A percentile compares a stretch with the other conserved stretches of the same genome.
Evolutionary conservation across 129 eudicot species (phyloP).

Genomic region (Silybum marianum): DNA sequence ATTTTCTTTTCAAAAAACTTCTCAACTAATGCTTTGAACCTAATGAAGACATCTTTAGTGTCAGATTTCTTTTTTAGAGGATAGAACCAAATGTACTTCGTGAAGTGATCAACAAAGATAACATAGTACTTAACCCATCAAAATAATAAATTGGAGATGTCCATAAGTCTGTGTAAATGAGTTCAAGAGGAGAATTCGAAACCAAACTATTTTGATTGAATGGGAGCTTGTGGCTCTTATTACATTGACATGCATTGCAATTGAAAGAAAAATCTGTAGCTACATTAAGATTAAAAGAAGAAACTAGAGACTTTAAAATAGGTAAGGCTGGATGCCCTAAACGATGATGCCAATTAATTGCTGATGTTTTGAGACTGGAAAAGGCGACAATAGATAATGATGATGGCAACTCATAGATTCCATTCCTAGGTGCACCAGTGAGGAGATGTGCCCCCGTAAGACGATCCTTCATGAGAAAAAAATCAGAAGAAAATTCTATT

Average conservation of each 20-base stretch:
- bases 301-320: not conserved
- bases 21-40: no score
- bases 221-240: no score
- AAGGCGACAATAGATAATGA: not conserved
- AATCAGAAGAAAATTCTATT: not conserved
- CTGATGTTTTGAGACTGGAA: not conserved
- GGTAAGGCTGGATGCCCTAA: not conserved
- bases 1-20: no score
- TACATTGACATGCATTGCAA: not conserved
- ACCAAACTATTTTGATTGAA: no score
- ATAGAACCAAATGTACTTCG: constrained; percentile 10
- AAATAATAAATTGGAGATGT: not conserved
- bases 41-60: not conserved
- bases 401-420: not conserved
- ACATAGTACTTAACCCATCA: constrained; percentile 8
- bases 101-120: constrained; percentile 1
- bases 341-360: constrained; percentile 1
- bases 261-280: not conserved
- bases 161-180: not conserved
- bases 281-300: not conserved
- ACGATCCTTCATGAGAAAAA: not conserved
- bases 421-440: not conserved
- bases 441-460: constrained; percentile 3
- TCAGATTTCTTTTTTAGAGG: not conserved
- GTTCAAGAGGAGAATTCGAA: no score